Evolutionary conservation across 2,329 filamentous ascomycete species (phyloP), one percentile per base, ranked within the genome.

Genomic region (Endocalyx cinctus): DNA sequence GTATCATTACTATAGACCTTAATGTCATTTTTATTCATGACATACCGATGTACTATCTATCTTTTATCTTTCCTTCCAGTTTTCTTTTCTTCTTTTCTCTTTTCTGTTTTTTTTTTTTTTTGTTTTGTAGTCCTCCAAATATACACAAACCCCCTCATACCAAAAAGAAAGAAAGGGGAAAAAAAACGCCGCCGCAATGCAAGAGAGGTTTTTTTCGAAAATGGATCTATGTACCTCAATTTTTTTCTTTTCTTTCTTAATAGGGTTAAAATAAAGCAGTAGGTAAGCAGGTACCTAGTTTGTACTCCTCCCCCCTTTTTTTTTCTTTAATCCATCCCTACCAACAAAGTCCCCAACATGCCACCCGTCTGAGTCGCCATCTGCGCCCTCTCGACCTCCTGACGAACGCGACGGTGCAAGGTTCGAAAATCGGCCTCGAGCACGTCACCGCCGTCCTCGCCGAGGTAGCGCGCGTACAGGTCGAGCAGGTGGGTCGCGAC

Each of bases 381-480:
- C 62, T 95, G 85, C 15, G 87, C 86, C 51, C 83, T 79, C 59
- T 94, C 87, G 10, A 89, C 83, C 58, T 92, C 86, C 25, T 75
- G 67, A 42, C 77, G 74, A 14, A 97, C 90, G 25, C 81, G 70
- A 28, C 72, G 66, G 54, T 84, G 79, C 43, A 96, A 67, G 30
- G 69, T 70, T 47, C 77, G 72, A 51, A 97, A 79, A 30, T 81
- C 71, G 31, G 70, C 70, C 41, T 86, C 80, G 35, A 97, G 74
- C 56, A 85, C 79, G 6, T 76, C 70, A 22, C 83, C 88, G 31
- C 80, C 79, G 3, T 78, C 84, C n/a, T n/a, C n/a, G n/a, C n/a
- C n/a, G 16, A 88, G 71, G 47, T 87, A 84, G 55, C 86, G 82
- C 18, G 84, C 80, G 58, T 97, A 98, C 23, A 97, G 67, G 52